Percentiles rank a stretch among this genome's conserved stretches.
Conservation (phyloP, 345 rosid genomes). For the Raphanus sativus region DNA sequence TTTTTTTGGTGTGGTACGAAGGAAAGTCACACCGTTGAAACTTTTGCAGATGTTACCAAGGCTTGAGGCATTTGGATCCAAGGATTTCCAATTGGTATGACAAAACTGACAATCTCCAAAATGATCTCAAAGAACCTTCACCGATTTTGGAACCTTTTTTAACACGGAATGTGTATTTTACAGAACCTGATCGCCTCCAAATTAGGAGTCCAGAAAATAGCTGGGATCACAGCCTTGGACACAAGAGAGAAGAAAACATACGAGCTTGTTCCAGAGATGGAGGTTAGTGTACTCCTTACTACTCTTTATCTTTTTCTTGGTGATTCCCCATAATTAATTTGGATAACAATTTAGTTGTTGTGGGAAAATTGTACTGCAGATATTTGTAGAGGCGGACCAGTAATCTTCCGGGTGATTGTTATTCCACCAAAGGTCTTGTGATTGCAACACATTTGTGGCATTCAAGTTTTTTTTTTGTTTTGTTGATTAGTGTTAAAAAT, state of each 20-base stretch:
- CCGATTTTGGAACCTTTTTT: not conserved
- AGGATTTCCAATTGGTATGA: slow-evolving; percentile 69
- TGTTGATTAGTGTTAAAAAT: not conserved
- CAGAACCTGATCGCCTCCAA: slow-evolving; percentile 83
- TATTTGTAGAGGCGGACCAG: slow-evolving; percentile 31
- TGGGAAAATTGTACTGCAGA: slow-evolving; percentile 28
- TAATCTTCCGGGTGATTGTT: slow-evolving; percentile 5
- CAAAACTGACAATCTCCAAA: not conserved
- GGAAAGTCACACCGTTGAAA: slow-evolving; percentile 22
- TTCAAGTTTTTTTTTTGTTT: slow-evolving; percentile 11
- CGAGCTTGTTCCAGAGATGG: slow-evolving; percentile 75
- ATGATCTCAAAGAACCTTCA: not conserved
- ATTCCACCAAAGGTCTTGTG: slow-evolving; percentile 31
- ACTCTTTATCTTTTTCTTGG: not conserved
- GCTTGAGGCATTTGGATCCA: slow-evolving; percentile 70
- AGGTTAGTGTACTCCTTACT: slow-evolving; percentile 50
- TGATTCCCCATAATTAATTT: not conserved
- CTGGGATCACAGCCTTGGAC: slow-evolving; percentile 73
- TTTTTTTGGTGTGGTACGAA: not conserved
- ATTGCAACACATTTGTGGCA: slow-evolving; percentile 30
- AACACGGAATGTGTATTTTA: slow-evolving; percentile 12
- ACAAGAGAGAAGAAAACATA: slow-evolving; percentile 60
- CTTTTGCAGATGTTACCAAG: slow-evolving; percentile 60
- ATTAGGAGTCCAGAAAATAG: slow-evolving; percentile 81
- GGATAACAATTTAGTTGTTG: not conserved